A percentile compares a stretch with the other conserved stretches of the same genome.
Evolutionary conservation across 192 early-diverging fungal genomes (phyloP).

Genomic region (Bifiguratus adelaidae): DNA sequence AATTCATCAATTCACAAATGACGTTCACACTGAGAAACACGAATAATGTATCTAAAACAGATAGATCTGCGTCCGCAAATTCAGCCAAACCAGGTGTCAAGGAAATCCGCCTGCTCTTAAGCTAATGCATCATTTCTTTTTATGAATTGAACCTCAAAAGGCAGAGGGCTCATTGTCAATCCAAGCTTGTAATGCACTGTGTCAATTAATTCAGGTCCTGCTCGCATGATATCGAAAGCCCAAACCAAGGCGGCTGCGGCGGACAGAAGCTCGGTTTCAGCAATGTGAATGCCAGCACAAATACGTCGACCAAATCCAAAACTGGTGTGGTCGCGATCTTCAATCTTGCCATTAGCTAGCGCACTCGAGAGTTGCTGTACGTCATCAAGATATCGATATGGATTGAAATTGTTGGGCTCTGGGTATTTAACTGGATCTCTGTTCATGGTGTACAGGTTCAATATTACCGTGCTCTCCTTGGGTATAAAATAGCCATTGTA

Average conservation of each 20-base stretch:
- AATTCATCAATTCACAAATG: too few species aligned
- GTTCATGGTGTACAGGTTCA: constrained; percentile 38
- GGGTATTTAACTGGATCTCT: constrained; percentile 12
- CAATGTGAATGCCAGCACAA: not conserved
- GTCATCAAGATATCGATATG: constrained; percentile 24
- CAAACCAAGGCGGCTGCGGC: constrained; percentile 6
- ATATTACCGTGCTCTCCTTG: constrained; percentile 26
- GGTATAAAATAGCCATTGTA: constrained; percentile 32
- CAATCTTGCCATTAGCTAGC: constrained; percentile 6
- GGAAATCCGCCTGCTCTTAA: too few species aligned
- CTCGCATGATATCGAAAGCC: too few species aligned
- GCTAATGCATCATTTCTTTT: too few species aligned
- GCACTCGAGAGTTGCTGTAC: not conserved
- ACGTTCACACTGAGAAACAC: too few species aligned
- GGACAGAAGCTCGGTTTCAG: not conserved
- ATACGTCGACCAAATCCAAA: constrained; percentile 8
- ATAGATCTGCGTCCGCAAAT: too few species aligned
- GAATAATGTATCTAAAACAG: too few species aligned
- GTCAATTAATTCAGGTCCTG: too few species aligned
- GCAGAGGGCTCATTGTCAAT: constrained; percentile 7
- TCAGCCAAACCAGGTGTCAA: too few species aligned
- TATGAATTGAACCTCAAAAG: constrained; percentile 13
- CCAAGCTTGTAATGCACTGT: too few species aligned
- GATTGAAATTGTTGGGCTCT: constrained; percentile 31
- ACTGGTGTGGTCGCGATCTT: constrained; percentile 5